Base-by-base conservation (phyloP, 805 yeast genomes). In the Saccharomyces jurei region DNA sequence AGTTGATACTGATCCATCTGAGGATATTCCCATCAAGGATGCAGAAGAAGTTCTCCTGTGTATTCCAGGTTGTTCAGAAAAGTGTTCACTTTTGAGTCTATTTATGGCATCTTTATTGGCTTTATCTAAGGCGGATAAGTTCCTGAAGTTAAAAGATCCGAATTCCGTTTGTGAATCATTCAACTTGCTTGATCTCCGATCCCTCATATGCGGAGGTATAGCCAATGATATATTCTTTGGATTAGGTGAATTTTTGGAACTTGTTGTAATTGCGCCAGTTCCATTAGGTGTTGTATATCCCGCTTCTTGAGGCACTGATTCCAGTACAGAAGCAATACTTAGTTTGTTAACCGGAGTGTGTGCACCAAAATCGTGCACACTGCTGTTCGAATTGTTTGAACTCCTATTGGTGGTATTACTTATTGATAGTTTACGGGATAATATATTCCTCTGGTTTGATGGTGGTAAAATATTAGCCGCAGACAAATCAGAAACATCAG, bases 101-200 rank as follows among this genome's bases (percentile, higher is more conserved):
- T 88, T 87, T 58, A 94, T 89, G 13, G 87, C 91, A 71, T 91
- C 97, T 65, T 89, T 89, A 66, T 94, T 94, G 8, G 96, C 97
- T 63, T 87, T 87, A 62, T 94, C 98, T 54, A 95, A 77, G 5
- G 94, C 94, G 4, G 92, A 84, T 58, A 94, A 73, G 67, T 94
- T 94, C 60, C 97, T 78, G 71, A 88, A 94, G 56, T 88, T 85
- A 70, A 94, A 94, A 3, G 94, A 85, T 0, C 99, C 99, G 78
- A 94, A 94, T 63, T 92, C 92, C 6, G 81, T 74, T 6, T 77
- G 74, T 26, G 86, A 78, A 54, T 86, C 92, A 51, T 85, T 86
- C 56, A 89, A 69, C 60, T 88, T 79, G 58, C 88, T 81, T 2
- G 89, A 82, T 50, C 94, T 75, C 54, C 92, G 77, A 59, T 88